Base-by-base conservation (phyloP, 2,329 filamentous ascomycete species). In the Sclerotinia glacialis region DNA sequence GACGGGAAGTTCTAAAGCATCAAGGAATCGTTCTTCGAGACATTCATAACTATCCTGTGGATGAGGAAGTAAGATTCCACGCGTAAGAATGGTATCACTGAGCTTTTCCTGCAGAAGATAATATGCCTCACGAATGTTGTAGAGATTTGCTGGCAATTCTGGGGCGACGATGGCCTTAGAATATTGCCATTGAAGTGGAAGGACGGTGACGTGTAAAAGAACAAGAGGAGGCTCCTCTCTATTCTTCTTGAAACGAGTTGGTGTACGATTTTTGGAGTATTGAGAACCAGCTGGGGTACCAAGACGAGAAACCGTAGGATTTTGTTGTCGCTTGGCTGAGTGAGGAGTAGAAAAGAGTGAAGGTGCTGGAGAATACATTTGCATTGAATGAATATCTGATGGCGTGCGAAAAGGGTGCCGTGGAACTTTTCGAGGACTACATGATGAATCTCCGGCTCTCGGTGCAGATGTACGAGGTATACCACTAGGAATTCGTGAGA, bases 41-140 rank as follows among this genome's bases (percentile, higher is more conserved):
- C 92, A 79, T 76, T 93, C 91, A 73, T 91, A 94, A 75, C 93
- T 91, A 66, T 89, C 89, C 71, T 91, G 86, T 1, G 91, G 91
- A 74, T 95, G 92, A 2, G 90, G 86, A 9, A 95, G 83, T 53
- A 95, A 80, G 44, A 95, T 83, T 2, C 90, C 91, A 28, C 91
- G 84, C 74, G 90, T 85, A 70, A 90, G 83, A 14, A 93, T 86
- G 0, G 89, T 91, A 61, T 92, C 89, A 1, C 86, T 86, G 5
- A 91, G 81, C 67, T 89, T 88, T 64, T 90, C 87, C 70, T 88
- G 86, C 2, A 94, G 79, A 67, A 89, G 79, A 55, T 85, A 83
- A 84, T 87, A 91, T 42, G 86, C 85, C 69, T 87, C 85, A 34
- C 82, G 83, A n/a, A 87, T 79, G 6, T 75, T 78, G 74, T 83